phyloP scores from a whole-genome alignment of 2,329 filamentous ascomycete species.

The Periconia digitata region DNA sequence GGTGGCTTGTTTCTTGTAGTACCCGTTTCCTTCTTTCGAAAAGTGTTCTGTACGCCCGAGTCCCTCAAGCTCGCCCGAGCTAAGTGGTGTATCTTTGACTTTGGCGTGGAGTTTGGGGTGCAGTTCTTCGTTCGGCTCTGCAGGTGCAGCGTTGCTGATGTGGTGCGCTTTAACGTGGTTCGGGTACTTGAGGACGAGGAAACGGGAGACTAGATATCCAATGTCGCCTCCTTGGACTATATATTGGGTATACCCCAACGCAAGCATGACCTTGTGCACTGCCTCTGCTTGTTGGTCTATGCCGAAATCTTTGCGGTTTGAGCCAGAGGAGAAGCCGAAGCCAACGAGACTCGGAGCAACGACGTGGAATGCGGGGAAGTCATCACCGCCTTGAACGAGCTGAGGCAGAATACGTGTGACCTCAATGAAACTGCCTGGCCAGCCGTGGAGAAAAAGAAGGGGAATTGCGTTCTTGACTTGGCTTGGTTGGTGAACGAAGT shows the following conservation, averaged over 20 bases:
- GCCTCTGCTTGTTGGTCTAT: slow-evolving; percentile 63
- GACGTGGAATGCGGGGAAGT: slow-evolving; percentile 53
- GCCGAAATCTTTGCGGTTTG: slow-evolving; percentile 53
- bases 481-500: slow-evolving; percentile 64
- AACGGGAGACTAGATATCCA: slow-evolving; percentile 2
- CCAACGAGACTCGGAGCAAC: slow-evolving; percentile 58
- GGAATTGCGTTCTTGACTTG: slow-evolving; percentile 58
- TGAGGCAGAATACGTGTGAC: slow-evolving; percentile 60
- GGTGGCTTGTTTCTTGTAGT: slow-evolving; percentile 63
- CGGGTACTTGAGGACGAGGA: slow-evolving; percentile 1
- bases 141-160: slow-evolving; percentile 2
- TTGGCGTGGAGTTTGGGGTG: slow-evolving; percentile 1
- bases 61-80: slow-evolving; percentile 53
- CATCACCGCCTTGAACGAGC: slow-evolving; percentile 35
- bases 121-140: background rate
- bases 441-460: slow-evolving; percentile 67
- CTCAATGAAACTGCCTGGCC: slow-evolving; percentile 71
- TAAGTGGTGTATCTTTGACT: slow-evolving; percentile 59
- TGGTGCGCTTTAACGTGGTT: slow-evolving; percentile 5
- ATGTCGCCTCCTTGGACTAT: slow-evolving; percentile 30
- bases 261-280: slow-evolving; percentile 68
- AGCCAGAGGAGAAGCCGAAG: slow-evolving; percentile 41
- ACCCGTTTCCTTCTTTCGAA: slow-evolving; percentile 57
- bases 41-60: slow-evolving; percentile 61
- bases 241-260: slow-evolving; percentile 64